phyloP scores from a whole-genome alignment of 352 stramenopile species.

The Globisporangium nunn region DNA sequence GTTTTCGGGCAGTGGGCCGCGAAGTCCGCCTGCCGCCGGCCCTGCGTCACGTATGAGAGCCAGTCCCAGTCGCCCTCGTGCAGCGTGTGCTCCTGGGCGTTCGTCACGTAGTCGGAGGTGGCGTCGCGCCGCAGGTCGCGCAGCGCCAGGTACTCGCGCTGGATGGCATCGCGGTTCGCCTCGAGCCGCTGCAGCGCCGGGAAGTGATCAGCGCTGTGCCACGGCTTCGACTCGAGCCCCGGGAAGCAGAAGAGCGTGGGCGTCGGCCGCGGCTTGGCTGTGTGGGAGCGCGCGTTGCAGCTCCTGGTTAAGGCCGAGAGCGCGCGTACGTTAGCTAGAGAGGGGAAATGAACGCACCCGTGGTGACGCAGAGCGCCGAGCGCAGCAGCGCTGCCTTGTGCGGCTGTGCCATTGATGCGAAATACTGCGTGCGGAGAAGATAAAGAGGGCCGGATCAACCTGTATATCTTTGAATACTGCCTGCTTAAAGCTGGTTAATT shows the following conservation, averaged over 20 bases:
- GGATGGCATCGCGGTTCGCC: conserved; percentile 50
- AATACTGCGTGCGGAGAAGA: neutral
- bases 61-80: conserved; percentile 92
- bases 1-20: conserved; percentile 56
- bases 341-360: conserved; percentile 23
- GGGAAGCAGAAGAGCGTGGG: conserved; percentile 80
- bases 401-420: conserved; percentile 16
- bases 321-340: neutral
- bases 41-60: conserved; percentile 80
- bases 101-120: conserved; percentile 51
- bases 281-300: neutral
- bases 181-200: conserved; percentile 48
- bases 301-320: too few species aligned
- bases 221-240: conserved; percentile 51
- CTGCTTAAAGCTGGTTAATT: too few species aligned
- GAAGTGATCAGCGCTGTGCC: conserved; percentile 56
- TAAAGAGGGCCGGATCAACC: neutral
- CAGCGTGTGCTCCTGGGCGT: conserved; percentile 69
- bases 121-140: conserved; percentile 20
- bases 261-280: conserved; percentile 67
- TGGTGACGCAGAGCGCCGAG: conserved; percentile 73
- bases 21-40: conserved; percentile 57
- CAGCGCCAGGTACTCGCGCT: conserved; percentile 51
- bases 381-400: conserved; percentile 58
- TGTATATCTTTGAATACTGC: too few species aligned